These are phyloP conservation scores for Cryptococcus deneoformans DNA, from an alignment of 1,284 basidiomycete genomes.

Conservation along the genomic window DNA sequence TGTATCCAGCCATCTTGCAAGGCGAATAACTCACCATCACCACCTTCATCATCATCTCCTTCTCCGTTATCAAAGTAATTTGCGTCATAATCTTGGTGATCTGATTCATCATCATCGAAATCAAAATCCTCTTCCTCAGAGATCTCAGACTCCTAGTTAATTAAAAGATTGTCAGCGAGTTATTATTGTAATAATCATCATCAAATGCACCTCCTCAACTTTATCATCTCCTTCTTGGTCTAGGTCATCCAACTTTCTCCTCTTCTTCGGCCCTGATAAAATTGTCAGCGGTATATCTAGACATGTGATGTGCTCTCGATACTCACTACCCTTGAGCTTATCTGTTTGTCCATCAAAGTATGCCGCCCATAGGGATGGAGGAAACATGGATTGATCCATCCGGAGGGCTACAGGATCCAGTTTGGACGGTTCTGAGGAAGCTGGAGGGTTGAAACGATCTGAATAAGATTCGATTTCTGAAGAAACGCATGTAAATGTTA, in stretches of 20 bases:
- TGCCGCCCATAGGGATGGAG: slow-evolving; percentile 41
- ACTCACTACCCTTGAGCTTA: slow-evolving; percentile 8
- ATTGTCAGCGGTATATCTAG: not conserved
- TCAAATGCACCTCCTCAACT: slow-evolving; percentile 20
- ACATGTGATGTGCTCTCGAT: no score
- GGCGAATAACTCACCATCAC: slow-evolving; percentile 30
- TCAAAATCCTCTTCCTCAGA: slow-evolving; percentile 42
- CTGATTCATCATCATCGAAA: slow-evolving; percentile 46
- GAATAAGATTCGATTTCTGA: slow-evolving; percentile 49
- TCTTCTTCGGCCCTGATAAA: slow-evolving; percentile 18
- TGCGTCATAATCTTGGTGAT: slow-evolving; percentile 49
- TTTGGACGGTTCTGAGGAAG: slow-evolving; percentile 8
- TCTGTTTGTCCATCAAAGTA: slow-evolving; percentile 37
- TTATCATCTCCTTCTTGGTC: slow-evolving; percentile 23
- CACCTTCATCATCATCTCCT: slow-evolving; percentile 45
- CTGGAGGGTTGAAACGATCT: slow-evolving; percentile 28
- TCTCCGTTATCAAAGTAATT: slow-evolving; percentile 52
- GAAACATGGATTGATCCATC: slow-evolving; percentile 40
- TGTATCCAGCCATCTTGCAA: not conserved
- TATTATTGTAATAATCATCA: not conserved
- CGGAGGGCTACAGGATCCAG: slow-evolving; percentile 30
- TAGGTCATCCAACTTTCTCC: slow-evolving; percentile 21
- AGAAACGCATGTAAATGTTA: not conserved
- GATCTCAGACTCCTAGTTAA: slow-evolving; percentile 18
- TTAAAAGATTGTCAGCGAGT: not conserved